These are phyloP conservation scores for Scheffersomyces stambukii DNA, from an alignment of 1,139 yeast genomes.

Conservation along the genomic window DNA sequence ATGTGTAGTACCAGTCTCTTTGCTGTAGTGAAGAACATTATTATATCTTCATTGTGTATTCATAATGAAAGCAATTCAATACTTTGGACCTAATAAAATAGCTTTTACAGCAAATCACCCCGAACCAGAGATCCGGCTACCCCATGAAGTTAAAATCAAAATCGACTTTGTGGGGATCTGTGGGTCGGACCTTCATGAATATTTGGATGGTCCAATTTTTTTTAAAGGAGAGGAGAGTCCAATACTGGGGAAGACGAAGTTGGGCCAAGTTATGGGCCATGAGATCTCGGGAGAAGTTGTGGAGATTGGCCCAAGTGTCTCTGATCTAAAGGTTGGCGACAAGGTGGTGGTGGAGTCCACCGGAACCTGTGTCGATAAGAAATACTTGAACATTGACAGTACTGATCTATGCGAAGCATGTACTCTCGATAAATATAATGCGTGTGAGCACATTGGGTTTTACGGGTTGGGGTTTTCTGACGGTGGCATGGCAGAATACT, in stretches of 20 bases:
- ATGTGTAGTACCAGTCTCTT: no score
- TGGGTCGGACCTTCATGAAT: slow-evolving; percentile 57
- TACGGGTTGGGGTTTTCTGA: slow-evolving; percentile 46
- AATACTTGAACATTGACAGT: slow-evolving; percentile 1
- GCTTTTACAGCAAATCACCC: slow-evolving; percentile 37
- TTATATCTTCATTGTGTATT: no score
- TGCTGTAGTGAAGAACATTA: no score
- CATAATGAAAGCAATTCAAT: slow-evolving; percentile 52
- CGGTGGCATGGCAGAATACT: slow-evolving; percentile 49
- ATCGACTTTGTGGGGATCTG: slow-evolving; percentile 57
- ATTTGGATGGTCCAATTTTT: slow-evolving; percentile 49
- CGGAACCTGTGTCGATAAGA: slow-evolving; percentile 29
- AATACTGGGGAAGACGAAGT: slow-evolving; percentile 13
- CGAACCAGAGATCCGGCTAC: slow-evolving; percentile 41
- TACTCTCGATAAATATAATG: slow-evolving; percentile 40
- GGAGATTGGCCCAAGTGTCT: slow-evolving; percentile 18
- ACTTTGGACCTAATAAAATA: slow-evolving; percentile 47
- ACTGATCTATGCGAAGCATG: slow-evolving; percentile 37
- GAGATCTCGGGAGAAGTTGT: slow-evolving; percentile 49
- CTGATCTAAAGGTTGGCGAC: slow-evolving; percentile 33
- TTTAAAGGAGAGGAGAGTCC: slow-evolving; percentile 24
- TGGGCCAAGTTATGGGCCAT: slow-evolving; percentile 42
- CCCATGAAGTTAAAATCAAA: slow-evolving; percentile 48
- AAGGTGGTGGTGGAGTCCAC: slow-evolving; percentile 43
- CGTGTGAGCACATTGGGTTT: slow-evolving; percentile 40